Base-by-base conservation (phyloP, 371 early-diverging fungal species). In the Dentiscutata heterogama region DNA sequence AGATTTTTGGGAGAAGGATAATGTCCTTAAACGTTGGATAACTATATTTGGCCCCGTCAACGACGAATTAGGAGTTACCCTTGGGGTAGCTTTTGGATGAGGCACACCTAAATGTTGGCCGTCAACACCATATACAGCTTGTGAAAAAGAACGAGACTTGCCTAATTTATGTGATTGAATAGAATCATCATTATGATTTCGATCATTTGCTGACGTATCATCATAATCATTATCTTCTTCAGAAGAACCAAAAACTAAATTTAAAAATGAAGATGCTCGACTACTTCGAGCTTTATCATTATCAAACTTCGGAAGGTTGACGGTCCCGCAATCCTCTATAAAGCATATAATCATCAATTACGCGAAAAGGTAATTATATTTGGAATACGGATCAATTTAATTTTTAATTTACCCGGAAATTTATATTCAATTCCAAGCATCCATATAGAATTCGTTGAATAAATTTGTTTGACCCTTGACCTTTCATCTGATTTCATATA, bases 401-500 rank as follows among this genome's bases (percentile, higher is more conserved):
- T n/a, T 18, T 18, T 35, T 35, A 67, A 67, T 67, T 68, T 79
- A 79, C 79, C 79, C 67, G 68, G 25, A 68, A 79, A 79, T 54
- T 50, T 67, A 79, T 79, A 79, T 54, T 53, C 79, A n/a, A 67
- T 54, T 68, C 79, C 79, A n/a, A 79, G 67, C 79, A 79, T 79
- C 79, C 79, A 79, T 79, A 79, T 79, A 25, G 79, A 11, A 54
- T 42, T 68, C 22, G 68, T n/a, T 29, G 79, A 67, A 68, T 67
- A 79, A 51, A 8, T 53, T 35, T 64, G 68, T 68, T 79, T 79
- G 5, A 79, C 79, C 22, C 79, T 31, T 3, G 79, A 50, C 22
- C 79, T 68, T 68, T 79, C 79, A 68, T 79, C 79, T 60, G 79
- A 67, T 68, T 79, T 79, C 79, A 79, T 79, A 50, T 79, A 79